Evolutionary conservation across 352 stramenopile species (phyloP).

Genomic region (Pseudoperonospora humuli): DNA sequence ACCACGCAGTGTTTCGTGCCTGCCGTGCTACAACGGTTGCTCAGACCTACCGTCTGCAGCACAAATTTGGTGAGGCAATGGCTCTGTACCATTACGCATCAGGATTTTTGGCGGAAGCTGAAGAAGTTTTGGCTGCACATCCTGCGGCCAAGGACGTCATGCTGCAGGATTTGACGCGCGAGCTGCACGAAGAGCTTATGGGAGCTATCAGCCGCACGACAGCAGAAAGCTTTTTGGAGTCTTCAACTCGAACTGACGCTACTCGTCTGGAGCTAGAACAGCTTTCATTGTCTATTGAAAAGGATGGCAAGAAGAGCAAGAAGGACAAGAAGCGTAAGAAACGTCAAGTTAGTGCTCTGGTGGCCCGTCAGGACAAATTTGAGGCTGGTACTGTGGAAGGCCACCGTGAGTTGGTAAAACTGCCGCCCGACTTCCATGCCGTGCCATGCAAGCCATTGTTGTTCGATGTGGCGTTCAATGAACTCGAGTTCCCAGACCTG

Average conservation of each 20-base stretch:
- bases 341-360: conserved; percentile 20
- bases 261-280: conserved; percentile 61
- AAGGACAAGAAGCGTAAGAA: conserved; percentile 40
- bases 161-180: conserved; percentile 54
- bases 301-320: conserved; percentile 55
- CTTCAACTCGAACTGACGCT: conserved; percentile 41
- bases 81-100: conserved; percentile 70
- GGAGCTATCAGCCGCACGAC: conserved; percentile 64
- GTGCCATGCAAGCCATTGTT: conserved; percentile 73
- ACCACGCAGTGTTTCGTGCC: conserved; percentile 58
- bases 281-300: conserved; percentile 33
- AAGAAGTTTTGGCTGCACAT: conserved; percentile 49
- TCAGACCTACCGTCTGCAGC: conserved; percentile 54
- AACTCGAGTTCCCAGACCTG: conserved; percentile 74
- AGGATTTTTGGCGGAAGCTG: conserved; percentile 45
- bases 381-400: conserved; percentile 33
- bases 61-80: conserved; percentile 62
- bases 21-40: conserved; percentile 54
- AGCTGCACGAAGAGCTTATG: conserved; percentile 49
- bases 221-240: conserved; percentile 61
- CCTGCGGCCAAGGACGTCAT: conserved; percentile 52
- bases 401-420: conserved; percentile 54
- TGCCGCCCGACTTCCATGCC: conserved; percentile 55
- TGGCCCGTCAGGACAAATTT: conserved; percentile 36
- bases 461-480: conserved; percentile 78